Evolutionary conservation across 805 yeast genomes (phyloP).

Genomic region (Barnettozyma sp.): DNA sequence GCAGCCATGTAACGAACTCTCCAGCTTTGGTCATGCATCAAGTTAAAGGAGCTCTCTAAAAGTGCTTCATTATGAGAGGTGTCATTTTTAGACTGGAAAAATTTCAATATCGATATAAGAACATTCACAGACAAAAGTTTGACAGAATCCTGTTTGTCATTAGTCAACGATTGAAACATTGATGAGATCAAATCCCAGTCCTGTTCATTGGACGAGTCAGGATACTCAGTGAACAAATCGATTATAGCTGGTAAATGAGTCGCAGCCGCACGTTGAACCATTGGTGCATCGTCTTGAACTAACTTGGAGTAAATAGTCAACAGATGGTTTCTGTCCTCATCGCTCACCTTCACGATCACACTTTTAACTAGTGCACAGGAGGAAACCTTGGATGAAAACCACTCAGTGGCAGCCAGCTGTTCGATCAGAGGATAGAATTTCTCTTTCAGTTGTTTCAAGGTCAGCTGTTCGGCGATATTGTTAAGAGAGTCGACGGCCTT

Average conservation of each 20-base stretch:
- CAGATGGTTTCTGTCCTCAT: constrained; percentile 50
- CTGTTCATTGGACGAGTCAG: constrained; percentile 41
- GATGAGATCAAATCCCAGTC: constrained; percentile 75
- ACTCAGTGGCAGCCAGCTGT: constrained; percentile 75
- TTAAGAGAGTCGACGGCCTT: constrained; percentile 86
- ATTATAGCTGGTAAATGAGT: constrained; percentile 71
- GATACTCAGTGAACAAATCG: constrained; percentile 45
- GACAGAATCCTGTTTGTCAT: constrained; percentile 92
- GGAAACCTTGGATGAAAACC: constrained; percentile 92
- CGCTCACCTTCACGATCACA: constrained; percentile 53
- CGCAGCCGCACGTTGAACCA: constrained; percentile 96
- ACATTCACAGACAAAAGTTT: constrained; percentile 85
- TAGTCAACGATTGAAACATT: constrained; percentile 72
- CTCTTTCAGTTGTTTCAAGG: constrained; percentile 54
- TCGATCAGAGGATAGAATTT: constrained; percentile 72
- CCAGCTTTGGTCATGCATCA: constrained; percentile 91
- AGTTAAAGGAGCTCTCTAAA: constrained; percentile 55
- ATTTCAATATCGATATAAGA: constrained; percentile 70
- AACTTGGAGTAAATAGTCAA: constrained; percentile 62
- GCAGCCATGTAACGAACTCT: constrained; percentile 97
- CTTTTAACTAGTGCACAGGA: constrained; percentile 82
- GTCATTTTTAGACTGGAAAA: constrained; percentile 54
- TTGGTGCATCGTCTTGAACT: constrained; percentile 82
- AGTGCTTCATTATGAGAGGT: constrained; percentile 54
- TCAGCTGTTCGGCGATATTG: constrained; percentile 55